Percentiles rank a stretch among this genome's conserved stretches.
phyloP scores from a whole-genome alignment of 2,329 filamentous ascomycete species.

The Paracoccidioides lutzii region DNA sequence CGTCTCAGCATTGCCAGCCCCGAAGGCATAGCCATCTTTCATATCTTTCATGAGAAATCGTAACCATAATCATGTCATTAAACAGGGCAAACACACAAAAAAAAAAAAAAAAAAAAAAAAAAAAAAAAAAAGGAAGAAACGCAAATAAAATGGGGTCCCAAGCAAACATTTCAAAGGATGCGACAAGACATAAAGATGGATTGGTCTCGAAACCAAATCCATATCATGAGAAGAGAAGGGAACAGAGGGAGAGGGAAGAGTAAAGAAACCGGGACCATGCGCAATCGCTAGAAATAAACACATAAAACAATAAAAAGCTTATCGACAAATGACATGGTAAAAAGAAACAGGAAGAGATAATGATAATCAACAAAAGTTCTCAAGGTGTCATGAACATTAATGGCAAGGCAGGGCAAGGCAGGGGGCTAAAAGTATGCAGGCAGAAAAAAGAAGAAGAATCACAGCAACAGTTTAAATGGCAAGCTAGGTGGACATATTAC shows the following conservation, averaged over 20 bases:
- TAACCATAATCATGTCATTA: too few relatives aligned
- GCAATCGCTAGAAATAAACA: neutral
- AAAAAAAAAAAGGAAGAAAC: neutral
- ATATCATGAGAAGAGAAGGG: neutral
- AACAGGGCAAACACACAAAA: neutral
- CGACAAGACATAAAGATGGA: neutral
- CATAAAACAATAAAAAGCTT: neutral
- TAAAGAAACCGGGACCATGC: neutral
- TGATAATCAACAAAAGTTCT: neutral
- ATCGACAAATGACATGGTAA: neutral
- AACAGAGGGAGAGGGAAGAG: neutral
- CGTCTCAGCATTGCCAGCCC: too few relatives aligned
- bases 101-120: too few relatives aligned
- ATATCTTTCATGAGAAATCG: too few relatives aligned
- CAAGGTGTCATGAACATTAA: neutral
- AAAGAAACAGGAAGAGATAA: neutral
- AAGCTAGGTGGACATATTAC: conserved; percentile 1
- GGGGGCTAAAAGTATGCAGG: neutral
- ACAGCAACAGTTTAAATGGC: neutral
- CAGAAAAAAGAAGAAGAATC: neutral
- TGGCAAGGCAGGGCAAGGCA: neutral
- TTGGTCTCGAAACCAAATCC: neutral
- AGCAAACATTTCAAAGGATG: neutral
- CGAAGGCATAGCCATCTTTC: too few relatives aligned
- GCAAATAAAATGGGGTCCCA: neutral